Base-by-base conservation (phyloP, 495 filamentous ascomycete species). In the Astrothelium macrocarpum region DNA sequence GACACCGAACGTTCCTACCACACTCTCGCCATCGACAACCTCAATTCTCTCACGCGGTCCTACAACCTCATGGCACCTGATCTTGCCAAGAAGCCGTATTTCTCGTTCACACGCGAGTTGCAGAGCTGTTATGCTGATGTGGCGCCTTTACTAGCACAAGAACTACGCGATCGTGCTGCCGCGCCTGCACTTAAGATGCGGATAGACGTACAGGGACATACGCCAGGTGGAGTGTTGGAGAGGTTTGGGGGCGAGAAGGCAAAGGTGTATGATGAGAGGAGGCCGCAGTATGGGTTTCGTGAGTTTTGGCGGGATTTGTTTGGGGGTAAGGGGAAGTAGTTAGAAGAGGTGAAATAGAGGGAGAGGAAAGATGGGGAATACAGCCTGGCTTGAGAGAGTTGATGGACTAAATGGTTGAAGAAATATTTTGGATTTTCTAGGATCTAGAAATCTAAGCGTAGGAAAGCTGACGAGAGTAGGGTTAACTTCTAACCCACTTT, bases 51-150 rank as follows among this genome's bases (percentile, higher is more conserved):
- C 20, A 87, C 92, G 16, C 84, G 94, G 23, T 88, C 89, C 7
- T 98, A 98, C 78, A 98, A 98, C 66, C 84, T 98, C 0, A 90
- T 94, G 83, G 94, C 94, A 0, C 94, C 94, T 0, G 85, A 88
- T 32, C 82, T 95, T 0, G 93, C 92, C 14, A 94, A 93, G 73
- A 97, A 97, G 75, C 90, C 94, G 1, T 97, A 97, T 69, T 89
- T 90, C 71, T 85, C 79, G 28, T 82, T 97, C 1, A 85, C 90
- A 31, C 86, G 94, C 39, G 94, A 98, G 72, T 77, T 98, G 12
- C 81, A 79, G 26, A 79, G 81, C 10, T 95, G 90, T 69, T 98
- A 85, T 71, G 87, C 89, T 0, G 91, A 96, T 61, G 84, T 95
- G 2, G 94, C 94, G 1, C 90, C 91, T 0, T 73, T 77, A 60